phyloP scores from a whole-genome alignment of 106 monocot genomes.

The Hemerocallis citrina region DNA sequence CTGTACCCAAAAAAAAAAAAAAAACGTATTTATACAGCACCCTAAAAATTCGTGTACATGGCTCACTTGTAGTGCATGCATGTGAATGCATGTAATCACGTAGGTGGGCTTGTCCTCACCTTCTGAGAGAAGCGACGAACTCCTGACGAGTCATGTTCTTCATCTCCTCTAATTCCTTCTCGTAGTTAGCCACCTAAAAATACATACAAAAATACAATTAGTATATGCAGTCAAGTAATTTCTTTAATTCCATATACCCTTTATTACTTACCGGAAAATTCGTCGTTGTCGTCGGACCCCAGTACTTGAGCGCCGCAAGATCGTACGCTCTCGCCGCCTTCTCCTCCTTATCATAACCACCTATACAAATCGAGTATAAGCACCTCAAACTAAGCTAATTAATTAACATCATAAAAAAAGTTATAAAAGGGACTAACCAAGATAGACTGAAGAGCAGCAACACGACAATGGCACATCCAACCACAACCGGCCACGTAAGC shows the following conservation, averaged over 20 bases:
- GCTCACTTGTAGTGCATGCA: not conserved
- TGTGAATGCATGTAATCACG: conserved; percentile 11
- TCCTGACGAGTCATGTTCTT: conserved; percentile 98
- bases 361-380: conserved; percentile 10
- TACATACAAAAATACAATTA: not conserved
- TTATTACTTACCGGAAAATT: conserved; percentile 80
- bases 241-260: not conserved
- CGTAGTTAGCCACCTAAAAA: conserved; percentile 71
- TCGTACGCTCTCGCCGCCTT: conserved; percentile 93
- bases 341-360: conserved; percentile 94
- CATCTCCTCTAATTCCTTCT: conserved; percentile 93
- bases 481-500: not conserved
- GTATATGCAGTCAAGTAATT: not conserved
- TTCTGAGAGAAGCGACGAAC: conserved; percentile 91
- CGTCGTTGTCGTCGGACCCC: conserved; percentile 88
- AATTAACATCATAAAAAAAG: too few species aligned
- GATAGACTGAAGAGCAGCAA: conserved; percentile 31
- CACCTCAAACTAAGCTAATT: not conserved
- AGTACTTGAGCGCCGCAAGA: conserved; percentile 94
- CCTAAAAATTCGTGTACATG: not conserved
- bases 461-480: not conserved
- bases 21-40: not conserved
- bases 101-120: conserved; percentile 23
- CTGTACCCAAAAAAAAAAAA: conserved; percentile 27
- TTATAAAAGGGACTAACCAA: too few species aligned